phyloP scores from a whole-genome alignment of 257 asterid species.

The Gentiana straminea region DNA sequence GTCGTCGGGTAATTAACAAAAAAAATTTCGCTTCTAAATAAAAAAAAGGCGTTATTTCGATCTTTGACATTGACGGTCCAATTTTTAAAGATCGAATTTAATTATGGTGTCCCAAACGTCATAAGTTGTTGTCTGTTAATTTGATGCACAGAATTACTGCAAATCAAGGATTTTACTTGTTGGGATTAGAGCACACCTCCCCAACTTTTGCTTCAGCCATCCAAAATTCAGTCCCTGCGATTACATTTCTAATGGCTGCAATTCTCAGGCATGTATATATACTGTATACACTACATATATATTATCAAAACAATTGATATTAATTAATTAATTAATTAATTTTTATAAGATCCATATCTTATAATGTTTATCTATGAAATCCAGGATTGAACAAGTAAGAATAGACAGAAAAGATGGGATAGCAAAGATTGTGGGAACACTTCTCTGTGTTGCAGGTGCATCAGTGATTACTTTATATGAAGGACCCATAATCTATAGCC shows the following conservation, averaged over 20 bases:
- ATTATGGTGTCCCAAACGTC: too few relatives aligned
- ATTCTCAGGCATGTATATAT: conserved; percentile 46
- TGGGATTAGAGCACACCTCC: conserved; percentile 91
- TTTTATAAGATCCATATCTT: not conserved
- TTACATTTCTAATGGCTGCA: conserved; percentile 88
- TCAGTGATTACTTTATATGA: conserved; percentile 87
- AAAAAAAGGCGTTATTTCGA: too few relatives aligned
- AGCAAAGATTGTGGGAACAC: conserved; percentile 65
- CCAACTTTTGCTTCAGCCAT: conserved; percentile 98
- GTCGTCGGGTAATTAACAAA: conserved; percentile 56
- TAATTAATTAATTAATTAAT: too few relatives aligned
- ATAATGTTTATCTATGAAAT: not conserved
- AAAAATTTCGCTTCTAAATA: too few relatives aligned
- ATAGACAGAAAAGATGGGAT: conserved; percentile 76
- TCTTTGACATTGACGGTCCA: too few relatives aligned
- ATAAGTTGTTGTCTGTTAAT: too few relatives aligned
- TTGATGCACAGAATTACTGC: conserved; percentile 62
- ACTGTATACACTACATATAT: too few relatives aligned
- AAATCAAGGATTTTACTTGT: conserved; percentile 85
- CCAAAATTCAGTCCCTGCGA: conserved; percentile 95
- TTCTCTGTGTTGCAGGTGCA: conserved; percentile 90
- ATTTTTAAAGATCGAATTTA: too few relatives aligned
- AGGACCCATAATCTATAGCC: conserved; percentile 92
- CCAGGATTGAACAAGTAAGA: conserved; percentile 82
- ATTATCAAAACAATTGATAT: too few relatives aligned